Evolutionary conservation across 345 rosid genomes (phyloP).

Genomic region (Citrus mangshanensis): DNA sequence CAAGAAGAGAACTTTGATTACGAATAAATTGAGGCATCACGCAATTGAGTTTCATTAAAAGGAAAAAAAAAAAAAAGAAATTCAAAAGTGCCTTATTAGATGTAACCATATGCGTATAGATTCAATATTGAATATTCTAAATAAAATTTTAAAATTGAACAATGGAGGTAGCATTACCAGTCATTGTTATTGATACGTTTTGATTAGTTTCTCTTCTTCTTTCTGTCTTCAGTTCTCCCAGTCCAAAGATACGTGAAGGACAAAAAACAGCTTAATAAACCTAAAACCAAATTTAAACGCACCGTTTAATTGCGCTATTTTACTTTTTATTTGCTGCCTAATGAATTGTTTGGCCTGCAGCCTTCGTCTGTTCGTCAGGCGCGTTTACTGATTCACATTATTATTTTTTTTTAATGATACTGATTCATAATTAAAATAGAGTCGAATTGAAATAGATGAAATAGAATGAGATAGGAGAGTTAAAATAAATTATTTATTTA

Average conservation of each 20-base stretch:
- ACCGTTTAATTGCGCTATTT: not conserved
- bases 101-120: not conserved
- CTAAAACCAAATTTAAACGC: not conserved
- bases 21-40: not conserved
- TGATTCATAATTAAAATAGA: too few species aligned
- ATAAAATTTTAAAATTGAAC: not conserved
- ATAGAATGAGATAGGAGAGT: rapidly evolving
- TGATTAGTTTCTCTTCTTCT: not conserved
- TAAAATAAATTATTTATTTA: too few species aligned
- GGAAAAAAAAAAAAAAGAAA: not conserved
- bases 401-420: too few species aligned
- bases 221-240: not conserved
- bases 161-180: conserved; percentile 1
- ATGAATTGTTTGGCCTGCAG: too few species aligned
- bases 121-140: not conserved
- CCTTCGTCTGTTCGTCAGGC: too few species aligned
- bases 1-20: not conserved
- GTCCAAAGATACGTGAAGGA: not conserved
- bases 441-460: rapidly evolving
- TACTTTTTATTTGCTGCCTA: not conserved
- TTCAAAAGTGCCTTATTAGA: too few species aligned
- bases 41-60: not conserved
- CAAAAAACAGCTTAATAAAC: not conserved
- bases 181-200: conserved; percentile 8
- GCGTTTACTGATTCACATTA: too few species aligned